phyloP scores from a whole-genome alignment of 2,329 filamentous ascomycete species.

The Penicillium olsonii region DNA sequence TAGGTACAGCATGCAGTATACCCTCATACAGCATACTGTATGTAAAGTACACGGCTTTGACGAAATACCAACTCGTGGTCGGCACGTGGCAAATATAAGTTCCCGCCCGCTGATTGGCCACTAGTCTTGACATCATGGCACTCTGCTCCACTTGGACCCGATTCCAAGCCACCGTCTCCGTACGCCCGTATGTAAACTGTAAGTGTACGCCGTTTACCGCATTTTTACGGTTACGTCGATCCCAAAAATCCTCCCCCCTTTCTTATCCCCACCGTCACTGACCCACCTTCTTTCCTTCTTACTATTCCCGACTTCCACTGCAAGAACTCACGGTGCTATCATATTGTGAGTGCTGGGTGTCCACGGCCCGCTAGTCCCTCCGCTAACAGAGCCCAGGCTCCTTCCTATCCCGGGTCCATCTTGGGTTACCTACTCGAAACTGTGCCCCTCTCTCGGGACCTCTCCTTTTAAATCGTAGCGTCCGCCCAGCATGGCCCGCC shows the following conservation, averaged over 20 bases:
- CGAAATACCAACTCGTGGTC: slow-evolving; percentile 7
- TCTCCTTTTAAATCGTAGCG: slow-evolving; percentile 1
- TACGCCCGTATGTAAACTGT: not conserved
- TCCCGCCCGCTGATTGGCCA: slow-evolving; percentile 6
- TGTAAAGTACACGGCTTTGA: no score
- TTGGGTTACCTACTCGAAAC: slow-evolving; percentile 1
- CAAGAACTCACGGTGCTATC: no score
- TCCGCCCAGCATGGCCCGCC: slow-evolving; percentile 35
- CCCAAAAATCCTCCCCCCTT: not conserved
- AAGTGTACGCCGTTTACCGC: not conserved
- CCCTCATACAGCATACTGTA: no score
- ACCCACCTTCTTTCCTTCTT: slow-evolving; percentile 17
- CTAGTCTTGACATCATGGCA: not conserved
- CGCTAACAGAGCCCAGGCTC: not conserved
- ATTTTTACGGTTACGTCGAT: not conserved
- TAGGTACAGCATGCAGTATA: no score
- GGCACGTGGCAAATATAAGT: slow-evolving; percentile 21
- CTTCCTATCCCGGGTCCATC: slow-evolving; percentile 8
- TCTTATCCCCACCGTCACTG: not conserved
- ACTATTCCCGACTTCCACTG: not conserved
- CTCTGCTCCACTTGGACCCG: not conserved
- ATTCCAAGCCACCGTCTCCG: not conserved
- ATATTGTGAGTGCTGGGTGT: no score
- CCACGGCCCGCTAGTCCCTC: no score
- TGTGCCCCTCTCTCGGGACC: slow-evolving; percentile 1